Percentiles rank a stretch among this genome's conserved stretches.
These are phyloP conservation scores for Marsdenia floribunda DNA, from an alignment of 257 asterid genomes.

Conservation along the genomic window DNA sequence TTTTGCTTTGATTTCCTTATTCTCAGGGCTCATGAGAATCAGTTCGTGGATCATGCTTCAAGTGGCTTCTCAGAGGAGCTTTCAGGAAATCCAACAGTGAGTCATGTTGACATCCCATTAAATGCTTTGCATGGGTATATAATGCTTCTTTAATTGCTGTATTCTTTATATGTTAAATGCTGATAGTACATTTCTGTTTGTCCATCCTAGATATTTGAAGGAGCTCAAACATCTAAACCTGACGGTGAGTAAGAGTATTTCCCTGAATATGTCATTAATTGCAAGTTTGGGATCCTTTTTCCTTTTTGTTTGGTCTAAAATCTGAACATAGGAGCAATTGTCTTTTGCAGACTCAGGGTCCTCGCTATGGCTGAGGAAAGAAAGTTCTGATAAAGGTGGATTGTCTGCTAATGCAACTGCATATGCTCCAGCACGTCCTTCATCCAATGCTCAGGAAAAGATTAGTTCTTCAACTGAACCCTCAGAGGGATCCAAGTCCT, in stretches of 20 bases:
- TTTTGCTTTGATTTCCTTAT: constrained; percentile 7
- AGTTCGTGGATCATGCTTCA: constrained; percentile 34
- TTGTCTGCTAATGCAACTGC: constrained; percentile 58
- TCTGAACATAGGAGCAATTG: not conserved
- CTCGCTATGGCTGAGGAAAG: constrained; percentile 30
- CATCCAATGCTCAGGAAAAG: constrained; percentile 53
- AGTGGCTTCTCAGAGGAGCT: constrained; percentile 35
- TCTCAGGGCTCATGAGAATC: constrained; percentile 51
- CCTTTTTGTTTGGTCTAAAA: not conserved
- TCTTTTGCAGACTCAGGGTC: constrained; percentile 38
- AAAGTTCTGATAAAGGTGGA: constrained; percentile 42
- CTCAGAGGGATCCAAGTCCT: constrained; percentile 36
- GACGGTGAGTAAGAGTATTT: constrained; percentile 53
- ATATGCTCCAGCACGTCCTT: constrained; percentile 43
- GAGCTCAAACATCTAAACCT: constrained; percentile 37
- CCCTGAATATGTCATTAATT: not conserved
- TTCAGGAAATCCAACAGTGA: constrained; percentile 43
- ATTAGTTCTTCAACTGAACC: constrained; percentile 36
- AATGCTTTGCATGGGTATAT: constrained; percentile 15
- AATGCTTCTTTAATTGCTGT: constrained; percentile 10
- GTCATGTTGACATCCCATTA: constrained; percentile 19
- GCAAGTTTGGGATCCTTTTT: not conserved
- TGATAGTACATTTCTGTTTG: constrained; percentile 11
- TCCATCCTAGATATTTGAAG: constrained; percentile 45
- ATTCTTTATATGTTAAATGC: constrained; percentile 3